Conservation (phyloP, 345 rosid genomes). For the Carallia pectinifolia region DNA sequence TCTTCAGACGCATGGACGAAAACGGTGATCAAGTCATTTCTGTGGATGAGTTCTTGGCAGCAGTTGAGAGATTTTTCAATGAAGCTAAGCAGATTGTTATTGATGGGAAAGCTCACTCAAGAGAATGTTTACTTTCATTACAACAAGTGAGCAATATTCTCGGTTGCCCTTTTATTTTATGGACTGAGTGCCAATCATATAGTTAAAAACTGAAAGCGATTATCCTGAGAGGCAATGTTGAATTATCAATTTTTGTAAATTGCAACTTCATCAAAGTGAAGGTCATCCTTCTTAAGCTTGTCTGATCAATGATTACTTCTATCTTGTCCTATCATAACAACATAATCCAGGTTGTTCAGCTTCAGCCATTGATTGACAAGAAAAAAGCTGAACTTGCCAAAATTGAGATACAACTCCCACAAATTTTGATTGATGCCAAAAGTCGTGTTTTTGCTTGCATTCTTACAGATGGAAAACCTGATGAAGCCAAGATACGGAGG, state of each 20-base stretch:
- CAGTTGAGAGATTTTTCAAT: neutral
- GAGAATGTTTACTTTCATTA: neutral
- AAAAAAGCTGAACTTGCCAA: neutral
- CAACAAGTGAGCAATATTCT: slow-evolving; percentile 2
- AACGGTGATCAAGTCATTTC: slow-evolving; percentile 8
- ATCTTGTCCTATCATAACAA: neutral
- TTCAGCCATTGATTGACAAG: slow-evolving; percentile 5
- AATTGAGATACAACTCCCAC: neutral
- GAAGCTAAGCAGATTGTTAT: slow-evolving; percentile 1
- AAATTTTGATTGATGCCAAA: neutral
- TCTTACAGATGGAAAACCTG: slow-evolving; percentile 18
- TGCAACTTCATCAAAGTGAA: too few relatives aligned
- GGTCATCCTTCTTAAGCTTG: too few relatives aligned
- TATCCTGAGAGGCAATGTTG: too few relatives aligned
- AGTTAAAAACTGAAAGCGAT: too few relatives aligned
- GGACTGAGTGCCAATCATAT: neutral
- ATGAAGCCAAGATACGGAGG: slow-evolving; percentile 7
- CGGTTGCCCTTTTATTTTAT: neutral
- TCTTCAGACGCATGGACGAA: slow-evolving; percentile 4
- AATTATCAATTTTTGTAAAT: too few relatives aligned
- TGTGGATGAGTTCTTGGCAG: slow-evolving; percentile 2
- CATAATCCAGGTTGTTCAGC: neutral
- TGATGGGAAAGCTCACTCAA: neutral
- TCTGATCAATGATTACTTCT: neutral
- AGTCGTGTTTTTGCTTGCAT: slow-evolving; percentile 7